Conservation (phyloP, 441 rosid genomes). For the Gossypium armourianum region DNA sequence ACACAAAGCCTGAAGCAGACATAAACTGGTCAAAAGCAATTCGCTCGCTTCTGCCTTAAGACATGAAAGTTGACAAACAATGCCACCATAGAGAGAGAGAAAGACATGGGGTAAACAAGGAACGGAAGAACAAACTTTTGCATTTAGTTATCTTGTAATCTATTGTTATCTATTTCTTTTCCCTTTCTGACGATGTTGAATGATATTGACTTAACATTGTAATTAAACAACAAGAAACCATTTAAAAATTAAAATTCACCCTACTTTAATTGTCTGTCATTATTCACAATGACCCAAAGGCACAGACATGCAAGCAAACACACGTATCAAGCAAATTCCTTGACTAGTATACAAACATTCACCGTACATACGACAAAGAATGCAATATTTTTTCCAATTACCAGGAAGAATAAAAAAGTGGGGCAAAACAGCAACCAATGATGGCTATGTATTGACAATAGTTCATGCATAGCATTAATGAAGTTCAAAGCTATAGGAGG, state of each 20-base stretch:
- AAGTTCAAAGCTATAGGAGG: constrained; percentile 8
- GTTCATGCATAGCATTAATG: neutral
- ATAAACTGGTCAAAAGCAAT: neutral
- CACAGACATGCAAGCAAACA: neutral
- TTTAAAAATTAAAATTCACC: neutral
- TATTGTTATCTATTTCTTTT: neutral
- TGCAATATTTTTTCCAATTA: neutral
- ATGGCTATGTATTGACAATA: neutral
- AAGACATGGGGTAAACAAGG: neutral
- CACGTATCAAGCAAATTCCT: neutral
- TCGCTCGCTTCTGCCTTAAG: neutral
- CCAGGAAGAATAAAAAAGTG: neutral
- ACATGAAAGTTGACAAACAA: neutral
- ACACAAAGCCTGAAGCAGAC: neutral
- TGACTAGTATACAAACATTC: neutral
- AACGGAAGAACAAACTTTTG: neutral
- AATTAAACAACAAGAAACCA: neutral
- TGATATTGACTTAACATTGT: neutral
- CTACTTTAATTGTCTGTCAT: neutral
- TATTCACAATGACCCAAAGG: neutral
- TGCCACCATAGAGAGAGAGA: neutral
- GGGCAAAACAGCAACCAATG: neutral
- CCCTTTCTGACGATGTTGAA: neutral
- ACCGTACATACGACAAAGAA: neutral
- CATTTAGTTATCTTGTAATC: neutral